Base-by-base conservation (phyloP, 768 basidiomycete genomes). In the Boletus rufocinnamomeus region DNA sequence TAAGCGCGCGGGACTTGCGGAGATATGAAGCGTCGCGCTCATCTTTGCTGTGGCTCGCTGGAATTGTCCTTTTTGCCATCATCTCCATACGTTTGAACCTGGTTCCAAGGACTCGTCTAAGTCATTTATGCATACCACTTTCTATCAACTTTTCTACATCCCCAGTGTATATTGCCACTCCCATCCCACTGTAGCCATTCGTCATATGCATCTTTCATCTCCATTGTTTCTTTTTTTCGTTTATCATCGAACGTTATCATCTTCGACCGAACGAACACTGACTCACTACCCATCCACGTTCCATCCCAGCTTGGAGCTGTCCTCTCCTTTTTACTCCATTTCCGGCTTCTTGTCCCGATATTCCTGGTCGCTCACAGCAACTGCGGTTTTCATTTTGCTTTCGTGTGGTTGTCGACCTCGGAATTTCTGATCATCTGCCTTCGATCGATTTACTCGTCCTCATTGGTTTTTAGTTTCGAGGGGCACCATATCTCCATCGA, bases 1-100 rank as follows among this genome's bases (percentile, higher is more conserved):
- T 13, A 72, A 71, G 50, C 73, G 78, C 4, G 77, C 75, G 8
- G 71, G 71, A 23, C 65, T 72, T 13, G 62, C 32, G 35, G 60
- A 66, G 30, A 50, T 47, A 17, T 68, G 37, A 61, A 30, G 35
- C 21, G 17, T 38, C 32, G 10, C 35, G 30, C 40, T 52, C 57
- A 32, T 49, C 35, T 38, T 25, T 50, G 9, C 35, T 11, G 28
- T 19, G 25, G 30, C 14, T 32, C 27, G 43, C 30, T 52, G 49
- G 40, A 35, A 41, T 47, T 37, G 6, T 14, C 56, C n/a, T 47
- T 40, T 40, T 4, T 52, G 17, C 23, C 40, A 19, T 47, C 35
- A 11, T 37, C n/a, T n/a, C 9, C 52, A 27, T 53, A 34, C 41
- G 8, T 40, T 32, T 37, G 35, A 25, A 54, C 28, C 30, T 51